These are phyloP conservation scores for Volvariella volvacea DNA, from an alignment of 1,284 basidiomycete species.

Conservation along the genomic window DNA sequence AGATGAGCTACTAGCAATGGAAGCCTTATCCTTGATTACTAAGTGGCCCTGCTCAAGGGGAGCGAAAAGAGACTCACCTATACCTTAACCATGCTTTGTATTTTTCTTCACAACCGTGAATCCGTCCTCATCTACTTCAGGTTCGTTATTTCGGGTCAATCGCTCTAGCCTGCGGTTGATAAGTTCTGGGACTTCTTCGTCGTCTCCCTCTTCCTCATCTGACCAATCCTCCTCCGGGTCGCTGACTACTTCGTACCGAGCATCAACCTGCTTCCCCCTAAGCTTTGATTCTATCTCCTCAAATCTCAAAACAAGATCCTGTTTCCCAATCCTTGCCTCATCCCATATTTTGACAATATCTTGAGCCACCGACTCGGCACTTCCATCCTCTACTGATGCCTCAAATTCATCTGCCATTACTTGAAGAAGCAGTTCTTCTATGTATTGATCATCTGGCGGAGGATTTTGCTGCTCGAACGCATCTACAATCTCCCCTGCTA, in stretches of 20 bases:
- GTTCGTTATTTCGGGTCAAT: slow-evolving; percentile 39
- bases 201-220: slow-evolving; percentile 32
- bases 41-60: too few relatives aligned
- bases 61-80: too few relatives aligned
- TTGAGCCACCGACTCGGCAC: slow-evolving; percentile 59
- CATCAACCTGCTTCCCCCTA: slow-evolving; percentile 50
- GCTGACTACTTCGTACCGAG: slow-evolving; percentile 35
- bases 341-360: slow-evolving; percentile 71
- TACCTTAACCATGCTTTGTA: too few relatives aligned
- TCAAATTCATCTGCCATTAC: slow-evolving; percentile 86
- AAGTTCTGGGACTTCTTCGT: slow-evolving; percentile 49
- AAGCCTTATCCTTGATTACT: too few relatives aligned
- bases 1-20: too few relatives aligned
- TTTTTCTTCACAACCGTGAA: slow-evolving; percentile 77
- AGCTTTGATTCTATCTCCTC: slow-evolving; percentile 58
- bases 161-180: slow-evolving; percentile 22
- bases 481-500: slow-evolving; percentile 79
- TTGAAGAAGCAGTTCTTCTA: slow-evolving; percentile 74
- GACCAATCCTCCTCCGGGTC: slow-evolving; percentile 44
- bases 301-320: slow-evolving; percentile 41
- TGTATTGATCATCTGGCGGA: slow-evolving; percentile 63
- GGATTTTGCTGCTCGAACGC: slow-evolving; percentile 62
- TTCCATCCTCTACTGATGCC: slow-evolving; percentile 74
- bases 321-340: slow-evolving; percentile 34
- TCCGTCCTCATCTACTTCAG: slow-evolving; percentile 81